Percentiles rank a stretch among this genome's conserved stretches.
phyloP scores from a whole-genome alignment of 148 eudicot species.

The Tetragonia tetragonoides region DNA sequence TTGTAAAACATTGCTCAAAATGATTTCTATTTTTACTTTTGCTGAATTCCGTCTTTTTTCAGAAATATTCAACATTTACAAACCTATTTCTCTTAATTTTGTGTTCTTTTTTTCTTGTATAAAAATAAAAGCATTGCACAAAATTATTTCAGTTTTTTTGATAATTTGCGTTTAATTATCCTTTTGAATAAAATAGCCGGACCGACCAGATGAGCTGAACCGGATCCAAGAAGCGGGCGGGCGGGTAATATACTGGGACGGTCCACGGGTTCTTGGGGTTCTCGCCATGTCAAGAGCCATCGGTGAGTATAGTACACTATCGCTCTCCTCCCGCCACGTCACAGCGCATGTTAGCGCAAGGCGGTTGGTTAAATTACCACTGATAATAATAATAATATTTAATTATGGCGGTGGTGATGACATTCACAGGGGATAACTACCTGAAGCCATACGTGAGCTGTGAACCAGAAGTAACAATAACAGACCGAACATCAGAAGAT shows the following conservation, averaged over 20 bases:
- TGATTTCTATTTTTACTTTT: too few relatives aligned
- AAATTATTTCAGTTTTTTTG: too few relatives aligned
- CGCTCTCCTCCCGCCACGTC: neutral
- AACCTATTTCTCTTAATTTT: too few relatives aligned
- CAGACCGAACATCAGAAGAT: conserved; percentile 55
- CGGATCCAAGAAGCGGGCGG: conserved; percentile 84
- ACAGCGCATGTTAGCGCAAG: neutral
- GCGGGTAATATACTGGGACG: conserved; percentile 65
- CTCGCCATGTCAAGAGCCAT: conserved; percentile 96
- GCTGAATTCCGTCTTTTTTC: too few relatives aligned
- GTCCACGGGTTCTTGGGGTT: conserved; percentile 70
- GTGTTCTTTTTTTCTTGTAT: too few relatives aligned
- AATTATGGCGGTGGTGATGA: neutral
- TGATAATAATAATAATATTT: too few relatives aligned
- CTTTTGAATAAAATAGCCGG: conserved; percentile 44
- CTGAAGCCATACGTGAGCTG: conserved; percentile 76
- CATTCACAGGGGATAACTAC: conserved; percentile 64
- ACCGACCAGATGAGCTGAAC: conserved; percentile 69
- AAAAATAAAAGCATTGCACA: too few relatives aligned
- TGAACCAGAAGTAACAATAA: conserved; percentile 71
- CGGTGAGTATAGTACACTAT: conserved; percentile 37
- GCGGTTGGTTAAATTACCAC: neutral
- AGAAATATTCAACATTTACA: too few relatives aligned
- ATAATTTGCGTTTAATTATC: neutral
- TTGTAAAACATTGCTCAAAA: too few relatives aligned